Evolutionary conservation across 2,329 filamentous ascomycete species (phyloP).

Genomic region (Trichoderma sp.): DNA sequence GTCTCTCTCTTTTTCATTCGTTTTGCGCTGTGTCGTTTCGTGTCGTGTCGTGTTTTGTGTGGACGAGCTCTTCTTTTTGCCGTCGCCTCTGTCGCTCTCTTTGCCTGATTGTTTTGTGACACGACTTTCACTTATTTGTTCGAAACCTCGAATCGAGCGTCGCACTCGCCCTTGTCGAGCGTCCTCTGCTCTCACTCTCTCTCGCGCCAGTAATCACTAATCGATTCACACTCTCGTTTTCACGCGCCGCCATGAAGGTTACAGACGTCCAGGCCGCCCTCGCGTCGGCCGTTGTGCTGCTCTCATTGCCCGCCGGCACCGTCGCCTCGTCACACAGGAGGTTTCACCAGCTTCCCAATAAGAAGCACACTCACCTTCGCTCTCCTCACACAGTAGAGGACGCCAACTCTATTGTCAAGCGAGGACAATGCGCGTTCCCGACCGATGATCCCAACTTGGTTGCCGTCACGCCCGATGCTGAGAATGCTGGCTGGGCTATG

Average conservation of each 20-base stretch:
- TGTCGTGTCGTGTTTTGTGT: conserved; percentile 13
- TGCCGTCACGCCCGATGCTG: conserved; percentile 58
- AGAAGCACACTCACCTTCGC: conserved; percentile 36
- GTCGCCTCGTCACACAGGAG: conserved; percentile 34
- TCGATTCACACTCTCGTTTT: conserved; percentile 16
- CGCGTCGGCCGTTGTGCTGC: conserved; percentile 47
- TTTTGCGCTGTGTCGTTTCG: conserved; percentile 12
- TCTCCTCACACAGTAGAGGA: conserved; percentile 25
- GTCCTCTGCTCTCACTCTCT: not conserved
- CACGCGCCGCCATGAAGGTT: conserved; percentile 49
- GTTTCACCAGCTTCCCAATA: conserved; percentile 41
- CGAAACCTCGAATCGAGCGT: not conserved
- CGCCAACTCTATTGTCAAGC: conserved; percentile 45
- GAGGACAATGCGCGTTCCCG: conserved; percentile 64
- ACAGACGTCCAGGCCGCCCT: conserved; percentile 48
- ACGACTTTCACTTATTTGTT: conserved; percentile 10
- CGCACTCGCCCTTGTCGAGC: not conserved
- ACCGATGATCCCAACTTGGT: conserved; percentile 61
- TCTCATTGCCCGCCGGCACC: conserved; percentile 41
- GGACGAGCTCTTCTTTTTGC: conserved; percentile 6
- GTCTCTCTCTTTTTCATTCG: conserved; percentile 17
- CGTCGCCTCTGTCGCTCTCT: conserved; percentile 12
- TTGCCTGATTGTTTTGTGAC: conserved; percentile 11
- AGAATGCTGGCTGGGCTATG: conserved; percentile 77
- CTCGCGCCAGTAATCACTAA: not conserved